These are phyloP conservation scores for Vaccinium corymbosum DNA, from an alignment of 148 eudicot species.

Conservation along the genomic window DNA sequence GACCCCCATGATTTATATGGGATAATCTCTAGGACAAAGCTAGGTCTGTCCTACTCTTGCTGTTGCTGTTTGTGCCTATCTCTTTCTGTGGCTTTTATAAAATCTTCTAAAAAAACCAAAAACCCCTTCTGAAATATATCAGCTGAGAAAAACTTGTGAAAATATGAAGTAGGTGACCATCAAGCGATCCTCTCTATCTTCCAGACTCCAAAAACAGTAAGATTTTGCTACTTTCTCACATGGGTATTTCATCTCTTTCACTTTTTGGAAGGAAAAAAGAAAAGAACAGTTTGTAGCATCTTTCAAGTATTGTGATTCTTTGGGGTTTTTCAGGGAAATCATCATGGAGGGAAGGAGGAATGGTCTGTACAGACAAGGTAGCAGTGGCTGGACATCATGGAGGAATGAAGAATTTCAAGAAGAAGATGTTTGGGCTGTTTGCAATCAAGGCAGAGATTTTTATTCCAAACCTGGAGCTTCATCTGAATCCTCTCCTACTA, in stretches of 20 bases:
- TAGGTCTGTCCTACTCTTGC: conserved; percentile 10
- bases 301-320: background rate
- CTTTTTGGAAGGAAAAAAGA: background rate
- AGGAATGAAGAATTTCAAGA: conserved; percentile 63
- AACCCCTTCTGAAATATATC: conserved; percentile 3
- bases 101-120: background rate
- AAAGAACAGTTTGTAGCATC: background rate
- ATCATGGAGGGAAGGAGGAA: conserved; percentile 37
- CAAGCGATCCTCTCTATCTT: background rate
- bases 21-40: conserved; percentile 7
- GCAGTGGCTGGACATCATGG: conserved; percentile 27
- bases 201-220: background rate
- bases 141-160: background rate
- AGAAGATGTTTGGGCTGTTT: conserved; percentile 64
- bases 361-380: conserved; percentile 11
- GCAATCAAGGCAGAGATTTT: conserved; percentile 14
- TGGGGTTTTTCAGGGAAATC: background rate
- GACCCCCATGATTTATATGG: background rate
- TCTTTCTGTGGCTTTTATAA: conserved; percentile 14
- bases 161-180: conserved; percentile 14
- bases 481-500: conserved; percentile 17
- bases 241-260: background rate
- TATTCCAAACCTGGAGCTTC: background rate
- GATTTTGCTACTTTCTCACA: background rate
- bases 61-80: conserved; percentile 12